Base-by-base conservation (phyloP, 2,329 filamentous ascomycete species). In the Diaporthe nobilis region DNA sequence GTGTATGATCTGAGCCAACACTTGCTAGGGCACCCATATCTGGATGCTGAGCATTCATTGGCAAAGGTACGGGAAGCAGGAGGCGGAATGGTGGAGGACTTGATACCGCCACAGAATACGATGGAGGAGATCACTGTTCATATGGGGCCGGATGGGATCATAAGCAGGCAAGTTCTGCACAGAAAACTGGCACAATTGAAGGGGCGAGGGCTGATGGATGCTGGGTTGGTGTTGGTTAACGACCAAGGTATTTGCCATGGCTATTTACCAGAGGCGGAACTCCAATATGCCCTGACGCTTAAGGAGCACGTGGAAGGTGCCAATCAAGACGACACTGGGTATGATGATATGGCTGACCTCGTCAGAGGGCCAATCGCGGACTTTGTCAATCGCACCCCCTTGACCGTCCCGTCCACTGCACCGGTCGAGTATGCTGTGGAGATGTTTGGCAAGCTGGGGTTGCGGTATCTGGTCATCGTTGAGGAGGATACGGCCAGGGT, bases 1-100 rank as follows among this genome's bases (percentile, higher is more conserved):
- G 88, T 92, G 1, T 92, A 92, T 78, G 90, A 92, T 78, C 84
- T 92, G 10, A 89, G 90, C n/a, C 89, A 92, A 80, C 86, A 86
- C 4, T 86, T 92, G 4, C 85, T 91, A 0, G 90, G 89, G 0
- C 89, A 91, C 78, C 90, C 90, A 1, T 92, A 92, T 78, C 82
- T 92, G 12, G 89, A 92, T 75, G 78, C 85, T 0, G 89, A 92
- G 65, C 83, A 86, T 75, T 86, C 87, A 2, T 81, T 89, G 25
- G 79, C 79, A 0, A 82, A 71, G 49, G 72, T 81, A 20, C 71
- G 74, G 25, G 71, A 70, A 22, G 85, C 25, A 72, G 83, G 15
- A 75, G 79, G 28, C 20, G 77, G 77, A 0, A 81, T 84, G 0
- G 87, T 88, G 0, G 84, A 86, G 70, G 85, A 86, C 13, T 83